Base-by-base conservation (phyloP, 257 asterid species). In the Petunia secreta region DNA sequence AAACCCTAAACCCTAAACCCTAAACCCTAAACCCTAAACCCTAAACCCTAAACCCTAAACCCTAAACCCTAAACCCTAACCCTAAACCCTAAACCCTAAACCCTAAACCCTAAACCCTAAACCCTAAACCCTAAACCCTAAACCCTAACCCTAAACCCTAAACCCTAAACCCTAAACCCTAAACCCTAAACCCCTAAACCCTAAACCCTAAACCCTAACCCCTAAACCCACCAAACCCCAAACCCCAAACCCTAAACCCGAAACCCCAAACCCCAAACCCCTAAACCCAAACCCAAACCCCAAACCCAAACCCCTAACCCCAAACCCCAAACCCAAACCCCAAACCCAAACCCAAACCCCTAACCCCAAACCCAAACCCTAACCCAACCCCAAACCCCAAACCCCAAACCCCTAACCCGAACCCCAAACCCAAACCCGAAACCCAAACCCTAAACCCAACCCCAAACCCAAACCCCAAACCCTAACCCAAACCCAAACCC, bases 31-130 rank as follows among this genome's bases (percentile, higher is more conserved):
- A 60, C 82, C 75, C 50, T 44, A 78, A 78, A 75, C 81, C 74
- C 44, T 44, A 63, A 63, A 46, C 60, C 75, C 44, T 44, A 63
- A 52, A 38, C 75, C 60, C 25, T 46, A 64, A 52, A 50, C 73
- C 54, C 15, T 8, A 62, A 62, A 34, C 75, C 75, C n/a, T 6
- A 64, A 64, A 63, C 75, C 63, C 48, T 46, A 78, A 63, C 81
- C 75, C 81, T 39, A 54, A 79, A 80, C 83, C 83, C 78, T n/a
- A 41, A 80, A 67, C 83, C 83, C 68, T 34, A 41, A 67, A 63
- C 82, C 82, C 82, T 53, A 39, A 79, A 64, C 83, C 83, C 78
- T 55, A 41, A 80, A 53, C 83, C 83, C 83, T 40, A 41, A 80
- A 67, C 83, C 78, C 83, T 41, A 41, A 80, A 64, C 82, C 82